phyloP scores from a whole-genome alignment of 306 rosid genomes.

The Fragaria ananassa region DNA sequence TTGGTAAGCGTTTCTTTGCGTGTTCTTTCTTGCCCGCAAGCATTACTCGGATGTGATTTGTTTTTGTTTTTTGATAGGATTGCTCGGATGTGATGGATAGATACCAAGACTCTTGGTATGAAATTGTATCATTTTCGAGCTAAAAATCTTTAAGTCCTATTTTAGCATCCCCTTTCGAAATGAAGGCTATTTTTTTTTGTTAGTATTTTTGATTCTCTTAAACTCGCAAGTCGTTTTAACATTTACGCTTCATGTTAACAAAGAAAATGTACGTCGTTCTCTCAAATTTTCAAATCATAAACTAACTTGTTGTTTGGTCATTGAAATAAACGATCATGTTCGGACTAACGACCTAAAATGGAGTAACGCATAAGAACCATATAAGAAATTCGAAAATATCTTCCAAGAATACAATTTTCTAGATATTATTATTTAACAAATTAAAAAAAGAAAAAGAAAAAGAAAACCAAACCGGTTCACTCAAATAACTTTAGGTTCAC shows the following conservation, averaged over 20 bases:
- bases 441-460: background rate
- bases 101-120: background rate
- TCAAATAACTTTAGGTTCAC: background rate
- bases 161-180: background rate
- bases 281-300: background rate
- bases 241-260: background rate
- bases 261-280: background rate
- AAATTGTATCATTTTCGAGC: background rate
- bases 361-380: background rate
- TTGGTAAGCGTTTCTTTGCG: background rate
- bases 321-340: background rate
- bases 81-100: background rate
- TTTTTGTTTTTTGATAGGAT: background rate
- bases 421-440: background rate
- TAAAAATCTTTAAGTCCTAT: background rate
- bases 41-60: background rate
- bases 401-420: background rate
- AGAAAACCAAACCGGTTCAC: background rate
- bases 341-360: background rate
- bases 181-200: background rate
- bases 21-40: background rate
- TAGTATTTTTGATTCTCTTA: too few species aligned
- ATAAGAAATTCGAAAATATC: background rate
- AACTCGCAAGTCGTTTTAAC: too few species aligned
- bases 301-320: background rate